These are phyloP conservation scores for Massariosphaeria phaeospora DNA, from an alignment of 495 filamentous ascomycete genomes.

Conservation along the genomic window DNA sequence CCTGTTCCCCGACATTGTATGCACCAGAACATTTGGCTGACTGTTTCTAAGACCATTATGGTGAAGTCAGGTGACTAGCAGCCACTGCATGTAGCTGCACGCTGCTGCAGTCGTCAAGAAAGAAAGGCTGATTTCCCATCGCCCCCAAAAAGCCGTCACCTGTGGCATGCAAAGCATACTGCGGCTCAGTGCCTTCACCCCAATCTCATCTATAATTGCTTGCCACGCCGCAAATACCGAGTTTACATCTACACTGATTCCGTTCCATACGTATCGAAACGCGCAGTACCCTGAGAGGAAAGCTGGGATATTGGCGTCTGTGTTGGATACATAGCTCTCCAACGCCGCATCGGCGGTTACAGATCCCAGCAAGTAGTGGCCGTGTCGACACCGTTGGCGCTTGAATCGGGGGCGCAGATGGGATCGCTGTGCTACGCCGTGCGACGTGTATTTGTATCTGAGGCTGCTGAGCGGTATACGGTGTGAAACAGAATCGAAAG, in stretches of 20 bases:
- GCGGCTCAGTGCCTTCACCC: too few species aligned
- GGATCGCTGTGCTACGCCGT: background rate
- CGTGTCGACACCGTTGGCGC: background rate
- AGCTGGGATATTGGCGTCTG: background rate
- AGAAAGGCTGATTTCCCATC: too few species aligned
- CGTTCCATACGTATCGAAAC: background rate
- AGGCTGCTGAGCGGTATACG: background rate
- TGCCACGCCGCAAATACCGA: background rate
- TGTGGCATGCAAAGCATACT: too few species aligned
- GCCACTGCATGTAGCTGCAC: too few species aligned
- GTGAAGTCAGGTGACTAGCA: too few species aligned
- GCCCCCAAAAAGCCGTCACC: too few species aligned
- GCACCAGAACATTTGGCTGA: too few species aligned
- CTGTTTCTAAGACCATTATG: too few species aligned
- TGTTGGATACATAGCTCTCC: background rate
- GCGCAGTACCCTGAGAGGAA: background rate
- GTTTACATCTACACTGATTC: background rate
- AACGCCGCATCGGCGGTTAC: background rate
- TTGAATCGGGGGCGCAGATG: background rate
- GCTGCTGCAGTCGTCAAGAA: too few species aligned
- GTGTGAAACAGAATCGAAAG: background rate
- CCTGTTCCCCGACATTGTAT: too few species aligned
- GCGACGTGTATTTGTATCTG: constrained; percentile 5
- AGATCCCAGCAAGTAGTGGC: background rate
- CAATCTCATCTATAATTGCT: background rate